phyloP scores from a whole-genome alignment of 2,329 filamentous ascomycete species.

The Colletotrichum neosansevieriae region DNA sequence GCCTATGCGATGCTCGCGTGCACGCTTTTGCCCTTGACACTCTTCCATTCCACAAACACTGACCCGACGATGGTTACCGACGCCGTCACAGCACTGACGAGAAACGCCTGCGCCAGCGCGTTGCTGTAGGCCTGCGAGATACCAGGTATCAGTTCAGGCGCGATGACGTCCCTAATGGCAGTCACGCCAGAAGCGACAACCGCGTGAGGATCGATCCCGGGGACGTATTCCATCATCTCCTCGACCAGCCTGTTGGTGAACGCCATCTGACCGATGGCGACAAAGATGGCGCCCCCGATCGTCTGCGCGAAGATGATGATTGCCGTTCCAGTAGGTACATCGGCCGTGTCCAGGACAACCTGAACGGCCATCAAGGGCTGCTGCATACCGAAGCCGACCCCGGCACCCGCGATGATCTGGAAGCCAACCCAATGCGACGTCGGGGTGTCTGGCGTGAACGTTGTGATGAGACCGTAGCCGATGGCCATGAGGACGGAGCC shows the following conservation, averaged over 20 bases:
- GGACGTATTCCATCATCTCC: constrained; percentile 52
- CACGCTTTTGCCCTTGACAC: constrained; percentile 66
- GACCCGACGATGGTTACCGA: constrained; percentile 57
- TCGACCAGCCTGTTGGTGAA: constrained; percentile 61
- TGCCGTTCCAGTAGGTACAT: constrained; percentile 61
- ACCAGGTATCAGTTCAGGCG: constrained; percentile 46
- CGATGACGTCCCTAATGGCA: constrained; percentile 47
- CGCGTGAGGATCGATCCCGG: constrained; percentile 48
- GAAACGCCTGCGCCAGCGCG: constrained; percentile 57
- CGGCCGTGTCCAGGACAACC: constrained; percentile 54
- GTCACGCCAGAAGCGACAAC: constrained; percentile 54
- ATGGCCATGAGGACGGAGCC: constrained; percentile 50
- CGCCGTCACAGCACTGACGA: constrained; percentile 58
- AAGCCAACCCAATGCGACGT: constrained; percentile 58
- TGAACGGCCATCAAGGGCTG: constrained; percentile 60
- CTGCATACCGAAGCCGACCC: constrained; percentile 58
- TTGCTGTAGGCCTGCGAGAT: constrained; percentile 59
- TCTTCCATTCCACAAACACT: constrained; percentile 65
- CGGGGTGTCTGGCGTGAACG: constrained; percentile 50
- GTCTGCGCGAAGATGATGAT: constrained; percentile 60
- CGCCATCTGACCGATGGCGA: constrained; percentile 63
- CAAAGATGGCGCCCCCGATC: constrained; percentile 60
- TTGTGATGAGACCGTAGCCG: constrained; percentile 58
- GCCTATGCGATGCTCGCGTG: constrained; percentile 37
- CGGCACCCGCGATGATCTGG: constrained; percentile 56